Evolutionary conservation across 768 basidiomycete genomes (phyloP), one percentile per base, ranked within the genome.

Genomic region (Panellus pusillus): DNA sequence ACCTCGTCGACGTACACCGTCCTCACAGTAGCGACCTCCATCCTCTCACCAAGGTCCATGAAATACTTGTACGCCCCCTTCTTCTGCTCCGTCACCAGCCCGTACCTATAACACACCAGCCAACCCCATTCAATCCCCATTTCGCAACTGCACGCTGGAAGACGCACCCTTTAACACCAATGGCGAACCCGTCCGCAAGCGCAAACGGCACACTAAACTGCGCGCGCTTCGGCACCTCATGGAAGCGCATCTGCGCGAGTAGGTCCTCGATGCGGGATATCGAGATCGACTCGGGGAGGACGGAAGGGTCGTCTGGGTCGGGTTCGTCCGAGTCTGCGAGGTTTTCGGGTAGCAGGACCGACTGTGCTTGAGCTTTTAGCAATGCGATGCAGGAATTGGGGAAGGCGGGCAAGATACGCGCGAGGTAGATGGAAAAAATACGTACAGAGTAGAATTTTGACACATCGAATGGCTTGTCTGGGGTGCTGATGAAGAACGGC

Each of bases 31-130:
- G 87, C 92, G 47, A 90, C 86, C 61, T 88, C 89, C 86, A 85
- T 87, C 55, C 77, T 75, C 65, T 86, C 86, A 43, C 83, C 92
- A 52, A 82, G 78, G 63, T 91, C 91, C 32, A 84, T 80, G 55
- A 97, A 94, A 64, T 93, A 91, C 65, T 83, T 88, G 68, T 93
- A 89, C 5, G 76, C 49, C 0, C 91, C 89, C 68, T 88, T 95
- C 68, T 81, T 89, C 70, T 95, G 93, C 64, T 94, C 87, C 1
- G 91, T 91, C 14, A 98, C 79, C 40, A 96, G 70, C 9, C 91
- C 87, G 68, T 96, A 99, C 43, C 93, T 97, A 15, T 39, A 43
- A 13, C 17, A 55, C 24, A 28, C 55, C 57, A 53, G 41, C 50
- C n/a, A 52, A 6, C 32, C 32, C 9, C 11, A 14, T 35, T n/a